Base-by-base conservation (phyloP, 2,329 filamentous ascomycete species). In the Penicillium sp. region DNA sequence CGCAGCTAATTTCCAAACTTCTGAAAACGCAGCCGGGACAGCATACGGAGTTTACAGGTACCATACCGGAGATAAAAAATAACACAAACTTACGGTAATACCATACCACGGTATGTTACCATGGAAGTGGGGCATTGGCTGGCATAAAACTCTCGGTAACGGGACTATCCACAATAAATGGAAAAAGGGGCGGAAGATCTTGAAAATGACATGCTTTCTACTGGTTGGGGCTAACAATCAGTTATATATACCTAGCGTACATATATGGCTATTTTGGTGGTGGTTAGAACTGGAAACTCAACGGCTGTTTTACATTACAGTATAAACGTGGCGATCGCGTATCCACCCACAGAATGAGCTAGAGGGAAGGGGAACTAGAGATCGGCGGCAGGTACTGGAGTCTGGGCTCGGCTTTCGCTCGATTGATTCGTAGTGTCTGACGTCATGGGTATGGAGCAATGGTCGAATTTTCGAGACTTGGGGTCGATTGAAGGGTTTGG, bases 311-410 rank as follows among this genome's bases (percentile, higher is more conserved):
- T 23, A 23, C 3, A 23, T 23, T 23, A 23, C 20, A 4, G 20
- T 23, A 23, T 23, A 23, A 23, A 23, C 20, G 20, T 23, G 20
- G 20, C 4, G 20, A 23, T 37, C 20, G 12, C 18, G 7, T 35
- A 50, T 47, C 47, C 44, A 49, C 41, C 38, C 27, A 13, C 29
- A 38, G 38, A 46, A 47, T 28, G 44, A 45, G 47, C 51, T 53
- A 53, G 47, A 47, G 51, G 45, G 46, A 48, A 53, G 51, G 51
- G 51, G 44, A 50, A 20, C 39, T 4, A 46, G 42, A 35, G 51
- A 53, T 53, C 51, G 47, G 29, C 51, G 47, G 29, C 51, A 50
- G 51, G 47, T 7, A 49, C 47, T 42, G 33, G 15, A 35, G 9
- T 37, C 33, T 37, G 33, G 47, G 24, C 24, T n/a, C 41, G 31